Conservation (phyloP, 768 basidiomycete genomes). For the Russula sp. region DNA sequence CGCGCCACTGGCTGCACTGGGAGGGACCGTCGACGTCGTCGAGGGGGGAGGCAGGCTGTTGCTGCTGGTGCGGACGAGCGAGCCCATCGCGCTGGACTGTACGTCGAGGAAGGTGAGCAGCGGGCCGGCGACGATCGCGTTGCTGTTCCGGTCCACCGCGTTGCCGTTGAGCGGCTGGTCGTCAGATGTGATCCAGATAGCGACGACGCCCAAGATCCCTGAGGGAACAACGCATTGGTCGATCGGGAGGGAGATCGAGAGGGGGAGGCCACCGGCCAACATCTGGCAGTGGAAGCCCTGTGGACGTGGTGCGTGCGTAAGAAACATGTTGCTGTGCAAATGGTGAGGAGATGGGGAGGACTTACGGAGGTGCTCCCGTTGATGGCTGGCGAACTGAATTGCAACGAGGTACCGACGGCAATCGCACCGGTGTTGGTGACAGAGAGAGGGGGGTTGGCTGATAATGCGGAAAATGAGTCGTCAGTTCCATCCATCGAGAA, state of each 20-base stretch:
- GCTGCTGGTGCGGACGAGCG: constrained; percentile 36
- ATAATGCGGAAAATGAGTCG: no score
- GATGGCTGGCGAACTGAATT: constrained; percentile 53
- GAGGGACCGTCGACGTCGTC: constrained; percentile 18
- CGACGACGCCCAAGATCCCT: constrained; percentile 69
- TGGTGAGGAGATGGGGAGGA: constrained; percentile 3
- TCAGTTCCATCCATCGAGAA: background rate
- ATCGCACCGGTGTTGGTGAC: constrained; percentile 60
- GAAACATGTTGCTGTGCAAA: background rate
- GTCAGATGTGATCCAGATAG: constrained; percentile 61
- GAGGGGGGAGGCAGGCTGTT: constrained; percentile 4
- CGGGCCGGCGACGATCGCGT: constrained; percentile 65
- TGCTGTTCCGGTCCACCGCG: constrained; percentile 48
- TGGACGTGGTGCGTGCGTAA: background rate
- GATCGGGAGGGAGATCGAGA: constrained; percentile 54
- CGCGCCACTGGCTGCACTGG: constrained; percentile 31
- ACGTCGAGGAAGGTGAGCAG: constrained; percentile 61
- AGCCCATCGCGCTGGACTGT: constrained; percentile 44
- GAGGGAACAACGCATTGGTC: constrained; percentile 56
- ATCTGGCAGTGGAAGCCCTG: constrained; percentile 70
- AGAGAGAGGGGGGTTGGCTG: constrained; percentile 54
- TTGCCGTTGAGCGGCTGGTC: constrained; percentile 58
- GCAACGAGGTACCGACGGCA: constrained; percentile 52
- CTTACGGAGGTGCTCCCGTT: constrained; percentile 45
- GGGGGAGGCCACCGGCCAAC: constrained; percentile 54